Base-by-base conservation (phyloP, 164 flowering plant species). In the Vitis cinerea region DNA sequence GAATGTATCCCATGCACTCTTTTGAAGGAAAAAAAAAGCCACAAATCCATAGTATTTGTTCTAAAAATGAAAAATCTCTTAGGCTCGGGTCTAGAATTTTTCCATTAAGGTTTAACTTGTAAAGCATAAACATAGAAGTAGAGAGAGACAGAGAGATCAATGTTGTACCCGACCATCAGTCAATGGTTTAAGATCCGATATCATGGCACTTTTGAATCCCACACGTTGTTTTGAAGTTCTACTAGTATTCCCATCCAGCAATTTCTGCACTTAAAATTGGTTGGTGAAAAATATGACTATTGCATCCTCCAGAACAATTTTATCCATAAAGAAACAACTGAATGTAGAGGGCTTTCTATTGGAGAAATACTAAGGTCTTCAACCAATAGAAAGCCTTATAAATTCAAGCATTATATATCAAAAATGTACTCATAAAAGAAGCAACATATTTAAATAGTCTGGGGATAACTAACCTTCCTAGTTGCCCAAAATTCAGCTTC, bases 401-500 rank as follows among this genome's bases (percentile, higher is more conserved):
- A 44, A 37, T 12, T 15, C 59, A 53, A 19, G 17, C 29, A 48
- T 9, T 17, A 16, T 48, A 13, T 1, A 53, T 65, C 31, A 31
- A n/a, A 16, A 61, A 9, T n/a, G 9, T 19, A 54, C 59, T 50
- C 1, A 54, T 16, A 56, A 61, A 53, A 61, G 6, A 11, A 23
- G 57, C 14, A 31, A 50, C 17, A 60, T 27, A 2, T n/a, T 30
- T n/a, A 50, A 51, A 29, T 37, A n/a, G 11, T n/a, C 13, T 15
- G 49, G 44, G 37, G 10, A 62, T 19, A 62, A 65, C 63, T 53
- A 49, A 92, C 99, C 93, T 90, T 91, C 77, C 97, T 89, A 65
- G 97, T 79, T 4, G 97, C 96, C 99, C 99, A 95, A 74, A 95
- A 95, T 76, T 95, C 99, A 65, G 90, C 84, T 75, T 96, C 97